Percentiles rank a stretch among this genome's conserved stretches.
Evolutionary conservation across 305 asterid species (phyloP).

Genomic region (Ajuga reptans): DNA sequence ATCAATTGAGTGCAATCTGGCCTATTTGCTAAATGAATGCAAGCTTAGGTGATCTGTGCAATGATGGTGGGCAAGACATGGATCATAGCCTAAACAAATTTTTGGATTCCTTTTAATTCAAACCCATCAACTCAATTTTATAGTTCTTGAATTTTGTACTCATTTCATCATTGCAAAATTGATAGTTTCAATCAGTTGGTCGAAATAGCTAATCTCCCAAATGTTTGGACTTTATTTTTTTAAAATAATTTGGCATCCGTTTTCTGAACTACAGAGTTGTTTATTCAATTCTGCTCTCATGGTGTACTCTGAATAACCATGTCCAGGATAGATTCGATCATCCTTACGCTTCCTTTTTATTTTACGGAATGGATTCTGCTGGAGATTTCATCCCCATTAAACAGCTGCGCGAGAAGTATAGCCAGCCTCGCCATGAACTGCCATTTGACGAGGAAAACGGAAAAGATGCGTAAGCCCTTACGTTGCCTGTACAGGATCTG

Average conservation of each 20-base stretch:
- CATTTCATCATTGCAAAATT: background rate
- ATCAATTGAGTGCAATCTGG: background rate
- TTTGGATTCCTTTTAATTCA: background rate
- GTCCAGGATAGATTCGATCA: conserved; percentile 72
- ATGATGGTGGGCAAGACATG: background rate
- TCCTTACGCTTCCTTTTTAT: conserved; percentile 77
- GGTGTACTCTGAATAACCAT: conserved; percentile 4
- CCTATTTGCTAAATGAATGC: background rate
- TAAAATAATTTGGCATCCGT: background rate
- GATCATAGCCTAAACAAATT: background rate
- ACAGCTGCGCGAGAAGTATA: conserved; percentile 85
- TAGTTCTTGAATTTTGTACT: background rate
- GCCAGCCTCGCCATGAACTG: conserved; percentile 72
- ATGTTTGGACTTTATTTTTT: background rate
- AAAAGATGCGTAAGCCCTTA: conserved; percentile 29
- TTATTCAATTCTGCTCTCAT: conserved; percentile 9
- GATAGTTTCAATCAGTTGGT: background rate
- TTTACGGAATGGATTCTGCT: conserved; percentile 72
- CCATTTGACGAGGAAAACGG: conserved; percentile 51
- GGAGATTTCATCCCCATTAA: conserved; percentile 88
- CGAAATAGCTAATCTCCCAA: background rate
- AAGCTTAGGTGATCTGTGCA: background rate
- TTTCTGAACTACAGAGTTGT: background rate
- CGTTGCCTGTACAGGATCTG: background rate
- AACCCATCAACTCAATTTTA: no score